phyloP scores from a whole-genome alignment of 2,329 filamentous ascomycete genomes.

The Penicillium italicum region DNA sequence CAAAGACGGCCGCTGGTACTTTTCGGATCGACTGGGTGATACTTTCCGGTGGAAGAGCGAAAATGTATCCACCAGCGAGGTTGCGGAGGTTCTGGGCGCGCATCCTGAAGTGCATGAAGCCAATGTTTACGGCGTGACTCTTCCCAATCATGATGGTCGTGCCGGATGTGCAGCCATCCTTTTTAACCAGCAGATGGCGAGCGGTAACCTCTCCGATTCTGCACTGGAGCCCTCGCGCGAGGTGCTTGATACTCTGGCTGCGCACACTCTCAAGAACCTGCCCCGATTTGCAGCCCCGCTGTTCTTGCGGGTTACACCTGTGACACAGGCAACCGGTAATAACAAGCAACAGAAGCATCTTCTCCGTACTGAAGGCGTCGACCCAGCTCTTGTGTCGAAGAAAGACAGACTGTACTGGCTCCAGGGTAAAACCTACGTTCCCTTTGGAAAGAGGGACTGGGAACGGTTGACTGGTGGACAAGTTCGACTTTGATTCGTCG shows the following conservation, averaged over 20 bases:
- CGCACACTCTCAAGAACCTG: slow-evolving; percentile 55
- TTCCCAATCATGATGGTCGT: slow-evolving; percentile 78
- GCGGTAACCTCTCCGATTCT: slow-evolving; percentile 15
- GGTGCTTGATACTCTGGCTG: slow-evolving; percentile 58
- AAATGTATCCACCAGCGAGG: slow-evolving; percentile 78
- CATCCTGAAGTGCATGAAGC: slow-evolving; percentile 68
- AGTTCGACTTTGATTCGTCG: slow-evolving; percentile 60
- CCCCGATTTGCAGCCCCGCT: slow-evolving; percentile 74
- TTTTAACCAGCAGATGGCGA: slow-evolving; percentile 44
- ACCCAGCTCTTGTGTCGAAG: slow-evolving; percentile 48
- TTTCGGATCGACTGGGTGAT: slow-evolving; percentile 64
- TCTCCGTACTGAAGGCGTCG: slow-evolving; percentile 69
- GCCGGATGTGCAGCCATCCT: slow-evolving; percentile 77
- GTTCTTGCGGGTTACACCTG: slow-evolving; percentile 66
- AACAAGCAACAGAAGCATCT: slow-evolving; percentile 83
- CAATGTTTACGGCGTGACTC: slow-evolving; percentile 78
- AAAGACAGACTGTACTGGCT: slow-evolving; percentile 63
- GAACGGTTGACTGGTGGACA: slow-evolving; percentile 60
- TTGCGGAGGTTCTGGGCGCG: slow-evolving; percentile 67
- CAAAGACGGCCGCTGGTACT: slow-evolving; percentile 67
- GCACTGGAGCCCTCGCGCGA: slow-evolving; percentile 35
- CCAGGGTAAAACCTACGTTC: slow-evolving; percentile 61
- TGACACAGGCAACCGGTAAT: slow-evolving; percentile 70
- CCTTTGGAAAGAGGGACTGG: slow-evolving; percentile 68
- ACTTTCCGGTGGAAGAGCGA: slow-evolving; percentile 65